Percentiles rank a stretch among this genome's conserved stretches.
These are phyloP conservation scores for Neckera pumila DNA, from an alignment of 225 moss, liverwort and hornwort genomes.

Conservation along the genomic window DNA sequence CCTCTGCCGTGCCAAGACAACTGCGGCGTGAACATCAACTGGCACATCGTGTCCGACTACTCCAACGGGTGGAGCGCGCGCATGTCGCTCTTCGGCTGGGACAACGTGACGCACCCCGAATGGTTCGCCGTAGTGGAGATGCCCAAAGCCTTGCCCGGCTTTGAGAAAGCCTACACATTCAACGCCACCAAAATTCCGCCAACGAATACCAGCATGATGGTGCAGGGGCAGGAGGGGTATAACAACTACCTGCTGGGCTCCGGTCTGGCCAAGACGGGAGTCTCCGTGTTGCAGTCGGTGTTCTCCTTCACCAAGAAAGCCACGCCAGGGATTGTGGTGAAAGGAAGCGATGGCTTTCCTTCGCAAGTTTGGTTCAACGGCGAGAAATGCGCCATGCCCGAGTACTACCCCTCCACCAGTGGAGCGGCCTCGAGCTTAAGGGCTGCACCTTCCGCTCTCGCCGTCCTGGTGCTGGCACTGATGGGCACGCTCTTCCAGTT, in stretches of 20 bases:
- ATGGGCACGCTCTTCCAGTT: neutral
- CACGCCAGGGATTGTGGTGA: constrained; percentile 16
- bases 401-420: constrained; percentile 27
- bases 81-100: constrained; percentile 75
- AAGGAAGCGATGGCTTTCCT: constrained; percentile 39
- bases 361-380: constrained; percentile 65
- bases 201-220: constrained; percentile 2
- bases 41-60: constrained; percentile 82
- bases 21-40: constrained; percentile 78
- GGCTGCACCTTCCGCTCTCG: neutral
- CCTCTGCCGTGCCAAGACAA: constrained; percentile 67
- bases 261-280: neutral
- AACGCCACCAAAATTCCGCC: constrained; percentile 42
- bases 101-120: constrained; percentile 19
- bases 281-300: constrained; percentile 40
- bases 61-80: constrained; percentile 64
- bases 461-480: neutral
- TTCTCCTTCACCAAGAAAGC: constrained; percentile 31
- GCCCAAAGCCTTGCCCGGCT: constrained; percentile 31
- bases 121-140: constrained; percentile 65
- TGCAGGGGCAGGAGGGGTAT: constrained; percentile 13
- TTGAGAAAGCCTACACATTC: constrained; percentile 59
- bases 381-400: constrained; percentile 53
- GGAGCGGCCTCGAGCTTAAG: neutral
- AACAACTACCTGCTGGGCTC: constrained; percentile 30